A percentile compares a stretch with the other conserved stretches of the same genome.
Conservation (phyloP, 1,139 yeast species). For the Yamadazyma sp. region DNA sequence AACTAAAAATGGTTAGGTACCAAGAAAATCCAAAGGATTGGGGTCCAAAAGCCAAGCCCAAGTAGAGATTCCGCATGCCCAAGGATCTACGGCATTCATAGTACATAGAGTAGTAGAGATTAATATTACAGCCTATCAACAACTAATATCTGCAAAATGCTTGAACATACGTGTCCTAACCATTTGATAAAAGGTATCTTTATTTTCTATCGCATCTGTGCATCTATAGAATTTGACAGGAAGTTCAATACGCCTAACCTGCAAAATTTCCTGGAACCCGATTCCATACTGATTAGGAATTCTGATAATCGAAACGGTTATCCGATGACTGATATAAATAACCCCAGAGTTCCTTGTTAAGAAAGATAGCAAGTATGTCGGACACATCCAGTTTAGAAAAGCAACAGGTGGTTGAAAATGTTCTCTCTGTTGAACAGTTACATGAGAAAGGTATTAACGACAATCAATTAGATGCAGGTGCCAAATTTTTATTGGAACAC, state of each 20-base stretch:
- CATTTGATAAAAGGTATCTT: neutral
- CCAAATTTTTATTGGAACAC: conserved; percentile 17
- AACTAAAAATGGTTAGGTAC: conserved; percentile 76
- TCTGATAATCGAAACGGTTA: neutral
- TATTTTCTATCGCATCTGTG: too few relatives aligned
- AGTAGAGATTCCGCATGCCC: too few relatives aligned
- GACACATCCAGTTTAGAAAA: conserved; percentile 4
- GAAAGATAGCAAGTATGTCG: neutral
- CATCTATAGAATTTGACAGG: too few relatives aligned
- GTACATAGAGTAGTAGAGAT: too few relatives aligned
- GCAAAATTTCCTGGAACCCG: conserved; percentile 1
- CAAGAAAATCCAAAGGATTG: conserved; percentile 94
- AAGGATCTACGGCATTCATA: too few relatives aligned
- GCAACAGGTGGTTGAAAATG: conserved; percentile 2
- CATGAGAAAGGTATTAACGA: neutral
- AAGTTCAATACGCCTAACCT: conserved; percentile 6
- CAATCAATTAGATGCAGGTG: conserved; percentile 19
- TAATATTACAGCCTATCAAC: too few relatives aligned
- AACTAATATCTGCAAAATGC: too few relatives aligned
- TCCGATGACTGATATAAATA: neutral
- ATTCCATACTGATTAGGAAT: too few relatives aligned
- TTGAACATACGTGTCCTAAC: too few relatives aligned
- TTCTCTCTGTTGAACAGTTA: neutral
- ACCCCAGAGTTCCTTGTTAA: neutral
- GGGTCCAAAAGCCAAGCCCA: conserved; percentile 91